Evolutionary conservation across 2,329 filamentous ascomycete genomes (phyloP), one percentile per base, ranked within the genome.

Genomic region (Fusarium tjaetaba): DNA sequence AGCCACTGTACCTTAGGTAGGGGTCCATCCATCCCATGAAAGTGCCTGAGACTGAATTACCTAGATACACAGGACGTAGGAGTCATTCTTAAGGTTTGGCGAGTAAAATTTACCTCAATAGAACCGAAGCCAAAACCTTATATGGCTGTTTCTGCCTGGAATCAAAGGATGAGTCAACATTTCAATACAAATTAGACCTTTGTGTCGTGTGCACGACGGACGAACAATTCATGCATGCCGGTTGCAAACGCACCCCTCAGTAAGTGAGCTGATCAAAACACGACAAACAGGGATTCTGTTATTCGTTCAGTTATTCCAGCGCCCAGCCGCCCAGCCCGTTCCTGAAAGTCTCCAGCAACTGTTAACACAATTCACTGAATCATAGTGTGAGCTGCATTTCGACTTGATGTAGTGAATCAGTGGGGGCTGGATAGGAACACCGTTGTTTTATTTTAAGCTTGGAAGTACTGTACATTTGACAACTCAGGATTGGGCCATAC

Each of bases 271-370:
- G 62, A 68, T 61, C 55, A 62, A 64, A 51, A 45, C 61, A 71
- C 69, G 71, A 75, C 75, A 77, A 75, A 76, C 71, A n/a, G 39
- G 45, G 56, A 34, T 46, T 41, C 43, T 58, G 45, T 34, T 36
- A 36, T 36, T 77, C 69, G 75, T 53, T 43, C 73, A 74, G 45
- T 49, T 22, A 28, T 36, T 41, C 34, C n/a, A 30, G 52, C 28
- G 43, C 49, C 20, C 39, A 57, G 63, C 26, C 26, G 58, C 49
- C 20, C 39, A 53, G 59, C 28, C 45, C 18, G 58, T 68, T 64
- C 52, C 63, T 72, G 49, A 53, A 53, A 55, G 51, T 39, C 34
- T 39, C 7, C 7, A 55, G 26, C 24, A 38, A 22, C 51, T n/a
- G 24, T n/a, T 16, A 18, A 28, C 10, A 53, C 16, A 28, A 28